phyloP scores from a whole-genome alignment of 1,139 yeast species.

The Hyphopichia buzzinii region DNA sequence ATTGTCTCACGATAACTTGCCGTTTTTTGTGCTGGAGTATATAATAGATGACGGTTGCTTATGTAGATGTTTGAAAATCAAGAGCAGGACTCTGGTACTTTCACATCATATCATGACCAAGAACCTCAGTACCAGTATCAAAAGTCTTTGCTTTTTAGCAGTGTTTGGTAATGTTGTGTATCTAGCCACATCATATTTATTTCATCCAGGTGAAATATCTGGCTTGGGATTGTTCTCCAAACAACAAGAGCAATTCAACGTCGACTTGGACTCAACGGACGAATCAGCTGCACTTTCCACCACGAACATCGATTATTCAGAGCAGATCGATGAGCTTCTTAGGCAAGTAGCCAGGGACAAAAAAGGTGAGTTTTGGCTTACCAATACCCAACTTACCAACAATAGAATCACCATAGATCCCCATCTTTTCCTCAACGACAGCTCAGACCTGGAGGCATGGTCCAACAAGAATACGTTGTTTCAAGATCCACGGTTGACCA shows the following conservation, averaged over 20 bases:
- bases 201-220: conserved; percentile 1
- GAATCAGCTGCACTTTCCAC: conserved; percentile 2
- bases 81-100: too few relatives aligned
- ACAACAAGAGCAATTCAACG: conserved; percentile 8
- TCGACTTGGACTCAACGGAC: conserved; percentile 3
- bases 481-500: conserved; percentile 41
- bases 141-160: conserved; percentile 1
- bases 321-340: conserved; percentile 13
- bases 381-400: conserved; percentile 20
- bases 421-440: conserved; percentile 11
- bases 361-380: conserved; percentile 20
- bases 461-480: conserved; percentile 19
- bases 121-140: neutral
- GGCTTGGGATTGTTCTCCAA: conserved; percentile 1
- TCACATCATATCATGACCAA: conserved; percentile 1
- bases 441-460: conserved; percentile 14
- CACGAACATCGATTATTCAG: conserved; percentile 8
- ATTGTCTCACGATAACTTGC: too few relatives aligned
- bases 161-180: conserved; percentile 1
- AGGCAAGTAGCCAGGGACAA: conserved; percentile 16
- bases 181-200: neutral
- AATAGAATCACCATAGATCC: conserved; percentile 17
- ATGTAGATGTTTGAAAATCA: too few relatives aligned
- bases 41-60: too few relatives aligned
- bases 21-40: too few relatives aligned